Conservation (phyloP, 2,329 filamentous ascomycete genomes). For the Helotiales sp. region DNA sequence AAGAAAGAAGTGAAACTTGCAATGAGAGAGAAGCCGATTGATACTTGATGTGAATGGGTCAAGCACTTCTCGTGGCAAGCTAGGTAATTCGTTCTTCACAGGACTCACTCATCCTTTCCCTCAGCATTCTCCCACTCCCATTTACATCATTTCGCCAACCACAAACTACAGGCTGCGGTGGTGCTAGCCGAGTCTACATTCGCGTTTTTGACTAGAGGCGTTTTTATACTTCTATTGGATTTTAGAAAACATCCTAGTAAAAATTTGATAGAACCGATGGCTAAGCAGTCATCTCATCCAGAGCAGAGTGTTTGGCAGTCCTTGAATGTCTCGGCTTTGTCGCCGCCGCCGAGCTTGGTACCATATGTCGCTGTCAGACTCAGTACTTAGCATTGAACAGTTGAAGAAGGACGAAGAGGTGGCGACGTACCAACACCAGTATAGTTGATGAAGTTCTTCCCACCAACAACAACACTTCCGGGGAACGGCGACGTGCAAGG, state of each 20-base stretch:
- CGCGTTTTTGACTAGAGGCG: background rate
- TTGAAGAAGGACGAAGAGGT: background rate
- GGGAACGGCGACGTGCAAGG: constrained; percentile 11
- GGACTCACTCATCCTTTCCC: too few species aligned
- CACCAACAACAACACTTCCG: background rate
- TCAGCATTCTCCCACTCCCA: too few species aligned
- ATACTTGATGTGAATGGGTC: too few species aligned
- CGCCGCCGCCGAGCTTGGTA: background rate
- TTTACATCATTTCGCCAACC: too few species aligned
- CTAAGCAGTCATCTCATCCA: background rate
- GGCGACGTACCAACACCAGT: background rate
- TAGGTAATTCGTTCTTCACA: too few species aligned
- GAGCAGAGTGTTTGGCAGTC: constrained; percentile 2
- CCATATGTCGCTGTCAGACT: background rate
- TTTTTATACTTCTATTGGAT: constrained; percentile 1
- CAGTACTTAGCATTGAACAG: background rate
- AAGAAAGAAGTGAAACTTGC: too few species aligned
- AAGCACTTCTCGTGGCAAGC: too few species aligned
- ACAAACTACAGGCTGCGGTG: background rate
- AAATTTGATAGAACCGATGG: constrained; percentile 1
- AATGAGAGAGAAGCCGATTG: too few species aligned
- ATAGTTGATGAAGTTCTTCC: constrained; percentile 6
- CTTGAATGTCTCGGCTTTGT: constrained; percentile 2
- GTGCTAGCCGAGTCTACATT: constrained; percentile 1
- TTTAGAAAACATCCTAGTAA: background rate